phyloP scores from a whole-genome alignment of 2,329 filamentous ascomycete species.

The Cryphonectria radicalis region DNA sequence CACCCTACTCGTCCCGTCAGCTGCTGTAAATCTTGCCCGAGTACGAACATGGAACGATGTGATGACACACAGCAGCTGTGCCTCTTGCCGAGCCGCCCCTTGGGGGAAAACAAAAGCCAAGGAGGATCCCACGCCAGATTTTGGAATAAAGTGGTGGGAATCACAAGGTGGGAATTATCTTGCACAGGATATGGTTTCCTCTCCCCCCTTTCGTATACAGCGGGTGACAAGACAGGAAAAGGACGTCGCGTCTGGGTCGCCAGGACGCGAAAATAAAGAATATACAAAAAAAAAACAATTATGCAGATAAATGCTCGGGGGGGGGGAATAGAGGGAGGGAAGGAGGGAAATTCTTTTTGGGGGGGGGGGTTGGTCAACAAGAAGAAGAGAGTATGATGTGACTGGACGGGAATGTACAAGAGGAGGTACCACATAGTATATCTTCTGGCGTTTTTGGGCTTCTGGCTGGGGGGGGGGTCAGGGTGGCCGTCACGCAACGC shows the following conservation, averaged over 20 bases:
- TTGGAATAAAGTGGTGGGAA: constrained; percentile 1
- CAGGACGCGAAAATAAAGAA: constrained; percentile 16
- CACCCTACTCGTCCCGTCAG: constrained; percentile 26
- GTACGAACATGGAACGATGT: constrained; percentile 5
- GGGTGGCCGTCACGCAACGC: constrained; percentile 10
- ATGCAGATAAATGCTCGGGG: constrained; percentile 21
- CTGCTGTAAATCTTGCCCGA: constrained; percentile 18
- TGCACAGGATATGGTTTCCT: background rate
- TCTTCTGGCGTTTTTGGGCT: background rate
- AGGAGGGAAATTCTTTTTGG: background rate
- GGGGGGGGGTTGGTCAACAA: background rate
- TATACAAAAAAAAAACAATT: background rate
- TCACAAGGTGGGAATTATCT: constrained; percentile 4
- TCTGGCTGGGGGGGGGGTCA: background rate
- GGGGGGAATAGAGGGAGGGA: background rate
- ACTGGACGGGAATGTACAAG: constrained; percentile 1
- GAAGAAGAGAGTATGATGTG: background rate
- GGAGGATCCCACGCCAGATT: background rate
- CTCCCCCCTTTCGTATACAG: background rate
- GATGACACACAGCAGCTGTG: constrained; percentile 11
- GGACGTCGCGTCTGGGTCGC: constrained; percentile 19
- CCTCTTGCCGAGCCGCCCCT: constrained; percentile 11
- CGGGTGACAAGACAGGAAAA: constrained; percentile 3
- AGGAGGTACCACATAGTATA: constrained; percentile 11
- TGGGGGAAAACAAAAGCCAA: background rate